Evolutionary conservation across 495 filamentous ascomycete genomes (phyloP), one percentile per base, ranked within the genome.

Genomic region (Neurospora sp.): DNA sequence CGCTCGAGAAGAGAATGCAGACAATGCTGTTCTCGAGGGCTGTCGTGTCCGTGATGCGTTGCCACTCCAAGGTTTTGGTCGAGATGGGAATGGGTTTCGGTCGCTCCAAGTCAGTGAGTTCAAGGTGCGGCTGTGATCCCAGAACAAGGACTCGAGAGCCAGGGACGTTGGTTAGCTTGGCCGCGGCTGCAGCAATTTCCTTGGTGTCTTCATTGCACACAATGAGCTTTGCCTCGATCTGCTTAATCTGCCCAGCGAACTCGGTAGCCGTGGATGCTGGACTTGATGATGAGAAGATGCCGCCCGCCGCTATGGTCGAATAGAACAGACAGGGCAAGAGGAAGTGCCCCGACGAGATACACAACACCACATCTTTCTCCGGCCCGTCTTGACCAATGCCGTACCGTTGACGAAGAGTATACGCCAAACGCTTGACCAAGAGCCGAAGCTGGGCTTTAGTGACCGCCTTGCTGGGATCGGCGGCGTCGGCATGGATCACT

Each of bases 1-100:
- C 93, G 39, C 90, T 93, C 27, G 93, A 95, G 82, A 96, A 96
- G 78, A 94, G 91, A 77, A 96, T 90, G 40, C 91, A 94, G 53
- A 79, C 75, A 10, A 73, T 74, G 70, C 69, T 78, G 45, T 75
- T 75, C 18, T 76, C 76, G 27, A 87, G 79, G 65, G 77, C 73
- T 37, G 78, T 68, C 2, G 74, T 78, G 73, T 84, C 82, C 8
- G 83, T 87, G 68, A 87, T 84, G 45, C 80, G 77, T 31, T 77
- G 70, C 85, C 85, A 87, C n/a, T 80, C 74, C 65, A 86, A 72
- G 2, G 42, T 61, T 10, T 65, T 68, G 16, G 71, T 73, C 12
- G 41, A 44, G 35, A 35, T 10, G 18, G 42, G 35, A 61, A 61
- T 61, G 12, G 53, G 27, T 35, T 7, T 61, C 1, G 53, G 7